Percentiles rank a stretch among this genome's conserved stretches.
Conservation (phyloP, 2,329 filamentous ascomycete species). For the Fusarium hostae region DNA sequence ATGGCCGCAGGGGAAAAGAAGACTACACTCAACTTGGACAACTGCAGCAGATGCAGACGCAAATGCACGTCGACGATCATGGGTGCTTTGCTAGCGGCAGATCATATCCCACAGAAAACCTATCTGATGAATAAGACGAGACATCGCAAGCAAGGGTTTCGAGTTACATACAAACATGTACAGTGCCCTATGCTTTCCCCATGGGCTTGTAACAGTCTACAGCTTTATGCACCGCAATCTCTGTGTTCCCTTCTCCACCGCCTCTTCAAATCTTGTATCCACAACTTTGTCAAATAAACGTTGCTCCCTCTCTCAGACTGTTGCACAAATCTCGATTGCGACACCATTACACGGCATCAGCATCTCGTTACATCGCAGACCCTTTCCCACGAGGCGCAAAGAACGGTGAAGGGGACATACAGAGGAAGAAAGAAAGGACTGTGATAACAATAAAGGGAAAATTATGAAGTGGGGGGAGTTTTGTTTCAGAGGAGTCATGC, state of each 20-base stretch:
- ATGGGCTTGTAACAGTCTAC: background rate
- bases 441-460: background rate
- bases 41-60: conserved; percentile 10
- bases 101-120: conserved; percentile 12
- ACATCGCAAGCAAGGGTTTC: conserved; percentile 17
- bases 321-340: conserved; percentile 46
- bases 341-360: conserved; percentile 36
- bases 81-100: conserved; percentile 12
- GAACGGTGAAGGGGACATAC: conserved; percentile 27
- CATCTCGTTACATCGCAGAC: conserved; percentile 14
- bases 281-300: conserved; percentile 11
- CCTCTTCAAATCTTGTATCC: conserved; percentile 12
- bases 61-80: conserved; percentile 21
- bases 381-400: conserved; percentile 30
- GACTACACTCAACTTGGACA: conserved; percentile 26
- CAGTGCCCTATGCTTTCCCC: background rate
- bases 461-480: background rate
- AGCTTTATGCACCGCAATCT: background rate
- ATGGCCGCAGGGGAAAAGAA: conserved; percentile 16
- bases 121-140: conserved; percentile 14
- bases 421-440: background rate
- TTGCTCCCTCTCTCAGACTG: background rate
- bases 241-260: conserved; percentile 25
- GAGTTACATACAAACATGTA: background rate
- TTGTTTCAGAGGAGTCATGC: conserved; percentile 37